Evolutionary conservation across 1,284 basidiomycete species (phyloP), one percentile per base, ranked within the genome.

Genomic region (Phellinidium pouzarii): DNA sequence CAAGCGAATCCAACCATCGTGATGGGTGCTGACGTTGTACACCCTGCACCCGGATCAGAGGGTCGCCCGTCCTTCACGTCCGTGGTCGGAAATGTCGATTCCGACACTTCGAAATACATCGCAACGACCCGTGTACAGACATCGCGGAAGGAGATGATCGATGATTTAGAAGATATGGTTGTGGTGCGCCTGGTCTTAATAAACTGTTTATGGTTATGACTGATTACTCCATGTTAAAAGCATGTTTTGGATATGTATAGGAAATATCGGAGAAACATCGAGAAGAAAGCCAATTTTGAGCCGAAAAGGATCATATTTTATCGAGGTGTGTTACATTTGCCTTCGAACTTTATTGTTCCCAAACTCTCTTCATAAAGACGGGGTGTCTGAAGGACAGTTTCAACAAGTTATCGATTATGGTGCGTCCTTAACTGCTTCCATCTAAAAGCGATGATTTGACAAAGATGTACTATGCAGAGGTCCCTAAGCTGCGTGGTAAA

Each of bases 381-480:
- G 87, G 61, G 87, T 89, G 22, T 87, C 84, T 4, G 87, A 90
- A 65, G 87, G 87, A 3, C 84, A 89, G 58, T 89, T 89, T 62
- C 70, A 75, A 54, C 75, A 83, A 46, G 87, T 89, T 2, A 65
- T 87, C 7, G 77, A 84, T 0, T 60, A 68, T 59, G 82, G 82
- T 81, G 46, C 42, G 69, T 61, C 17, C 36, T 46, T 44, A 20
- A 27, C 26, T 14, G 29, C 36, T 23, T 38, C 25, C 36, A 23
- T 34, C 45, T 26, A 38, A 5, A 27, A 19, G 41, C 36, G 38
- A 49, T 26, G 40, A 26, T 27, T 52, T 52, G 19, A 54, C 25
- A 49, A 40, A 48, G 22, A 50, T 20, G 48, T 36, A 58, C 9
- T 44, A 34, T 52, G 7, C 59, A 79, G 84, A 87, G 62, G 66